These are phyloP conservation scores for Epichloe sylvatica DNA, from an alignment of 2,329 filamentous ascomycete species.

Conservation along the genomic window DNA sequence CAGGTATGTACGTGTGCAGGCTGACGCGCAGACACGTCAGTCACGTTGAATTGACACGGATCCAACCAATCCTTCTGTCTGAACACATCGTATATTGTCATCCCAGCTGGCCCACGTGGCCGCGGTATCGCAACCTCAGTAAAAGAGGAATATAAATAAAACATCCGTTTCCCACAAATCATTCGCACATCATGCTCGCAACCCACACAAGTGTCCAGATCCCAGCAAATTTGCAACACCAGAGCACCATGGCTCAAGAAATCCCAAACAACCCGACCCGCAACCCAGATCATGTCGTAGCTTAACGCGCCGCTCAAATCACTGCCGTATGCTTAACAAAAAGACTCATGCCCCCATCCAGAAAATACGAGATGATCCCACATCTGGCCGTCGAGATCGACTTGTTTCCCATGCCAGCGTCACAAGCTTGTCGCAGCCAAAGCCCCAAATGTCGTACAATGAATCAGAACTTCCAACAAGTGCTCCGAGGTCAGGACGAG, in stretches of 20 bases:
- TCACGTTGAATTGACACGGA: too few species aligned
- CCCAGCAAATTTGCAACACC: conserved; percentile 21
- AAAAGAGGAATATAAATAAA: conserved; percentile 6
- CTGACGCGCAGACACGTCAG: not conserved
- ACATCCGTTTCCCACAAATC: conserved; percentile 20
- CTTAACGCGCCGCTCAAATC: conserved; percentile 11
- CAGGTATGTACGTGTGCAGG: not conserved
- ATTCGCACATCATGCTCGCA: conserved; percentile 20
- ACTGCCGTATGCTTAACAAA: conserved; percentile 19
- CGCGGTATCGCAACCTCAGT: conserved; percentile 18
- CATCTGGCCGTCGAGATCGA: conserved; percentile 5
- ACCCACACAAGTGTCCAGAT: conserved; percentile 13
- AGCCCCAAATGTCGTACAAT: conserved; percentile 4
- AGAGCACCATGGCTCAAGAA: conserved; percentile 20
- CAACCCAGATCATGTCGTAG: conserved; percentile 21
- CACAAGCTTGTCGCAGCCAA: not conserved
- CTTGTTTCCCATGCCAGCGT: conserved; percentile 5
- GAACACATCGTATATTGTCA: conserved; percentile 26
- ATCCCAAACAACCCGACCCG: conserved; percentile 19
- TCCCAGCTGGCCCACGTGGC: conserved; percentile 18
- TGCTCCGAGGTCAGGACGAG: not conserved
- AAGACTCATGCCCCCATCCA: conserved; percentile 6
- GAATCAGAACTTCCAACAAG: conserved; percentile 13
- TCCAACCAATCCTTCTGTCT: not conserved
- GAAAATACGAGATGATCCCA: conserved; percentile 10